phyloP scores from a whole-genome alignment of 768 basidiomycete species.

The Infundibulicybe gibba region DNA sequence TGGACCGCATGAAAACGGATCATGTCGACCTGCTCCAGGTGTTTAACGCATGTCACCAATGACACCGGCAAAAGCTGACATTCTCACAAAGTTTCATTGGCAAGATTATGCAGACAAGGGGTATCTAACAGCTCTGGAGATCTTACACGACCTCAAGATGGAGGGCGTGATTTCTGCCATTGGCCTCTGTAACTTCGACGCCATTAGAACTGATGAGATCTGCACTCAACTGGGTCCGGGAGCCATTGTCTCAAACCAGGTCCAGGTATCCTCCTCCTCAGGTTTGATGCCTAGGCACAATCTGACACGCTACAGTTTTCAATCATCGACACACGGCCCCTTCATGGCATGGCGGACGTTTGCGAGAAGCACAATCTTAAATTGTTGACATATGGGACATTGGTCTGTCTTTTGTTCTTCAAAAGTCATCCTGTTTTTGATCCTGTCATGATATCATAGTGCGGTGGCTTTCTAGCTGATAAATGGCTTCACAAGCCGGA shows the following conservation, averaged over 20 bases:
- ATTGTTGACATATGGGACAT: constrained; percentile 76
- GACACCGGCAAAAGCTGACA: not conserved
- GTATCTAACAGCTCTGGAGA: constrained; percentile 40
- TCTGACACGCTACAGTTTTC: constrained; percentile 54
- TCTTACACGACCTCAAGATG: constrained; percentile 55
- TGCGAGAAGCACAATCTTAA: constrained; percentile 72
- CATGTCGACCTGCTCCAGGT: constrained; percentile 75
- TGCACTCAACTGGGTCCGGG: constrained; percentile 71
- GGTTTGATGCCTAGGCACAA: not conserved
- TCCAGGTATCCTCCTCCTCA: constrained; percentile 49
- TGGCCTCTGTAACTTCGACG: constrained; percentile 82
- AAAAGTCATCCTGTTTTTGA: not conserved
- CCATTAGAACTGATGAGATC: constrained; percentile 72
- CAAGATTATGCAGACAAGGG: constrained; percentile 55
- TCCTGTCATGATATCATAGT: constrained; percentile 38
- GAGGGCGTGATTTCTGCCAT: constrained; percentile 61
- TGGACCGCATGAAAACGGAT: constrained; percentile 58
- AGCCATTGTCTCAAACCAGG: constrained; percentile 76
- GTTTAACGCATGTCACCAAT: constrained; percentile 8
- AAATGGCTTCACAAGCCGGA: constrained; percentile 66
- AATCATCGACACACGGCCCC: constrained; percentile 72
- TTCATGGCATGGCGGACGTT: constrained; percentile 74
- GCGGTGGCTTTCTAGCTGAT: constrained; percentile 80
- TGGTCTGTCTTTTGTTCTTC: constrained; percentile 43
- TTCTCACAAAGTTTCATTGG: constrained; percentile 66